These are phyloP conservation scores for Debaryomyces fabryi DNA, from an alignment of 1,139 yeast species.

Conservation along the genomic window DNA sequence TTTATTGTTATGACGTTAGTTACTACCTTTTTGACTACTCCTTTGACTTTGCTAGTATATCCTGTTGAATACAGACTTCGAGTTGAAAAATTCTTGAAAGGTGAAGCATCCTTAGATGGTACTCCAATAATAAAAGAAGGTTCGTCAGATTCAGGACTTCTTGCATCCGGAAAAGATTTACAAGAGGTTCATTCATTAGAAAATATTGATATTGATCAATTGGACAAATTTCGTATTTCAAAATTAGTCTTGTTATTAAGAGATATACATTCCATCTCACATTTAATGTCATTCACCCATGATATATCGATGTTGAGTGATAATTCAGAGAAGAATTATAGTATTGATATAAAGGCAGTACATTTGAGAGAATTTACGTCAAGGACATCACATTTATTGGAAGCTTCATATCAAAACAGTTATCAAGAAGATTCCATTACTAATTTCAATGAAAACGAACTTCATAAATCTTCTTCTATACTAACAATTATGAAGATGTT, in stretches of 20 bases:
- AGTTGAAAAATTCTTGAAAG: conserved; percentile 41
- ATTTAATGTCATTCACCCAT: conserved; percentile 35
- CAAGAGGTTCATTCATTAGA: conserved; percentile 11
- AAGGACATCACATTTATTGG: conserved; percentile 68
- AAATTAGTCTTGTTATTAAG: conserved; percentile 32
- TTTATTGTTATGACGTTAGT: conserved; percentile 72
- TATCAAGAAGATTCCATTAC: conserved; percentile 14
- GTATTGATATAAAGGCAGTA: conserved; percentile 46
- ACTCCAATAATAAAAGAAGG: conserved; percentile 14
- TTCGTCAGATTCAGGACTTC: not conserved
- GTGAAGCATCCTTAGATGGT: conserved; percentile 48
- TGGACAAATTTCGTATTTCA: conserved; percentile 19
- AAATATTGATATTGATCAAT: conserved; percentile 8
- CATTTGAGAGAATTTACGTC: conserved; percentile 63
- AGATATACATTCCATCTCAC: conserved; percentile 35
- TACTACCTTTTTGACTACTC: conserved; percentile 75
- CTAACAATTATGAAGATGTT: conserved; percentile 57
- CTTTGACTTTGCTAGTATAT: conserved; percentile 60
- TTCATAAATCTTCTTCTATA: conserved; percentile 47
- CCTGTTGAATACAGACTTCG: conserved; percentile 61
- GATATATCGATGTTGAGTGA: conserved; percentile 19
- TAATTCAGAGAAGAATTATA: conserved; percentile 24
- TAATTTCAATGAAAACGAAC: conserved; percentile 28
- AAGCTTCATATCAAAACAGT: conserved; percentile 47
- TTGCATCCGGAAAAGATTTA: not conserved